Base-by-base conservation (phyloP, 108 stramenopile genomes). In the Nannochloropsis salina region DNA sequence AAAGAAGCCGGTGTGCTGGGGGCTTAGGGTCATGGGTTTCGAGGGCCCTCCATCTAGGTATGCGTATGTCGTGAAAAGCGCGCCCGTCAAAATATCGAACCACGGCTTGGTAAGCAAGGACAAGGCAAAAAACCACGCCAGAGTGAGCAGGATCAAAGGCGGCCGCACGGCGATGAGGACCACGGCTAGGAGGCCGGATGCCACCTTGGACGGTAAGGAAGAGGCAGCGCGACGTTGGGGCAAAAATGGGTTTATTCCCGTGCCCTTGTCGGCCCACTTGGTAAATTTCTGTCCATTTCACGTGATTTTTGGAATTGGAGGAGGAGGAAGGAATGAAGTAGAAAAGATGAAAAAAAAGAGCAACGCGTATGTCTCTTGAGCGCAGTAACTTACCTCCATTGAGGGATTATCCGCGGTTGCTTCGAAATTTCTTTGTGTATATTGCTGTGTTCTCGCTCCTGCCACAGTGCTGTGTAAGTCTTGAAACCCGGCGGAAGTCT, bases 181-280 rank as follows among this genome's bases (percentile, higher is more conserved):
- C 1, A 74, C 1, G n/a, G 20, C n/a, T 15, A 74, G 61, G n/a
- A 74, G 20, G 20, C 15, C 20, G 61, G 20, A 15, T 8, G 20
- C 61, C 8, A n/a, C 61, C 61, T 74, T 74, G 61, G 61, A 15
- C n/a, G 61, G 20, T 3, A n/a, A n/a, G 61, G 61, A 74, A 2
- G 61, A 74, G 61, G 61, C 8, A n/a, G 61, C 8, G 61, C 20
- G 8, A n/a, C 61, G 61, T 74, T 15, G 61, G 15, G 61, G 61
- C 61, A 74, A 74, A 74, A 74, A 74, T n/a, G 61, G 61, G 61
- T 74, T 74, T 15, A 74, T 74, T n/a, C 61, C 61, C 3, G 61
- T 74, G 8, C 61, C 61, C 8, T 74, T 74, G n/a, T 74, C 61
- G 61, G 61, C 61, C 61, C 61, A 74, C 61, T 74, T 74, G 61